Evolutionary conservation across 1,284 basidiomycete species (phyloP), one percentile per base, ranked within the genome.

Genomic region (Volvariella volvacea): DNA sequence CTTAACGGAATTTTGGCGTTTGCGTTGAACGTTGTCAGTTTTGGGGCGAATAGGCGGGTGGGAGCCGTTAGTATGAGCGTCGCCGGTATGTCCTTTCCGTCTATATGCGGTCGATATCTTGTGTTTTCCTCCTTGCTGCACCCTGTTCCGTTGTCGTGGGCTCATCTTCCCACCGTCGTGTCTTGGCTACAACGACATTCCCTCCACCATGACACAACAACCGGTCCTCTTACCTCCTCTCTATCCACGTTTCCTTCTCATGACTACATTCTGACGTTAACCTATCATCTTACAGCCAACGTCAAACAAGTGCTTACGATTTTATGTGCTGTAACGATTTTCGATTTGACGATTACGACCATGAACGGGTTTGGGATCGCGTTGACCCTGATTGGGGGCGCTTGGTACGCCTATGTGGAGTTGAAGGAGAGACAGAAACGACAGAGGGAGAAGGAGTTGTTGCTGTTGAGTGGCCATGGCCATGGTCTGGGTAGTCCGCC

Each of bases 271-370:
- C n/a, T n/a, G n/a, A n/a, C n/a, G n/a, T n/a, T n/a, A n/a, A n/a
- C n/a, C n/a, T n/a, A n/a, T n/a, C n/a, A n/a, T n/a, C n/a, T n/a
- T n/a, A n/a, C 53, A 87, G 89, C 83, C 42, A 92, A 93, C 58
- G 80, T 92, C 46, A 97, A 97, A 66, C 93, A 96, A 60, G 93
- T 92, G n/a, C 63, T 96, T 50, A 94, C 92, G 1, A 84, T 96
- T 50, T 70, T 92, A 2, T 78, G 86, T 42, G 90, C 92, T 0
- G 88, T 96, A 8, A 54, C 76, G 30, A 73, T 95, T 25, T 96
- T 96, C 65, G 68, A 92, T 58, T 65, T 95, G 40, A 76, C 76
- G 8, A 90, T 96, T 60, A 87, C 84, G 0, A 67, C 73, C 20
- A 75, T 75, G 47, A 96, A 96, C 58, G 80, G 76, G 14, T 52